Percentiles rank a stretch among this genome's conserved stretches.
Conservation (phyloP, 495 filamentous ascomycete species). For the Hamigera avellanea region DNA sequence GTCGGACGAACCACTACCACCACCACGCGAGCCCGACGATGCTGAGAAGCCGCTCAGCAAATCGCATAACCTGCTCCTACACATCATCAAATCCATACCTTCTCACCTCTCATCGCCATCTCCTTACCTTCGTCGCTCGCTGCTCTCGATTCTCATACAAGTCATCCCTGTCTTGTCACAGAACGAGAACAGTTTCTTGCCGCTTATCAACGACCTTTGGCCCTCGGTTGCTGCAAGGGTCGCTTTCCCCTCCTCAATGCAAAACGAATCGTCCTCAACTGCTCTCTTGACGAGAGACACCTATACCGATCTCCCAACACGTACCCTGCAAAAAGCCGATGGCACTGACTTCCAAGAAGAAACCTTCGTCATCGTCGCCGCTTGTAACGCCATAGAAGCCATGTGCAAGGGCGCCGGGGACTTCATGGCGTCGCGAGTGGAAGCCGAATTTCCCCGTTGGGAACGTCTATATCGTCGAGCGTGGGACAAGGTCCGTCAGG, state of each 20-base stretch:
- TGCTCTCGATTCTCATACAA: conserved; percentile 62
- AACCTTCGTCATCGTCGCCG: conserved; percentile 57
- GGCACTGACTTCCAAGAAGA: conserved; percentile 47
- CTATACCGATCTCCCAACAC: conserved; percentile 3
- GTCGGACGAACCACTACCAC: conserved; percentile 26
- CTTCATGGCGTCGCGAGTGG: conserved; percentile 63
- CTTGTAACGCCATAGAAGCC: conserved; percentile 50
- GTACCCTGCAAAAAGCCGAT: conserved; percentile 3
- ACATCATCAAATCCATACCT: conserved; percentile 59
- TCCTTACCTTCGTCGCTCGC: conserved; percentile 59
- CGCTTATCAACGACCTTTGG: conserved; percentile 83
- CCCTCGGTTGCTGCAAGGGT: conserved; percentile 62
- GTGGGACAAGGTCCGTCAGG: conserved; percentile 28
- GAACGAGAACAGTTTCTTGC: conserved; percentile 73
- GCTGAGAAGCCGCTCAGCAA: conserved; percentile 41
- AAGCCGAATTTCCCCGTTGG: conserved; percentile 54
- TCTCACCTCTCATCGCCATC: conserved; percentile 80
- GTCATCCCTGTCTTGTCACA: conserved; percentile 55
- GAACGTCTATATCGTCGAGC: conserved; percentile 28
- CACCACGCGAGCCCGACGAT: conserved; percentile 39
- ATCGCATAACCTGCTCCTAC: conserved; percentile 49
- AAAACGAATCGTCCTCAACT: conserved; percentile 12
- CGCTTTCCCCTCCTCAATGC: conserved; percentile 27
- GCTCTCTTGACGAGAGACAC: conserved; percentile 12
- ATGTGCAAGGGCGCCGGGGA: conserved; percentile 58